phyloP scores from a whole-genome alignment of 495 filamentous ascomycete species.

The Penicillium robsamsonii region DNA sequence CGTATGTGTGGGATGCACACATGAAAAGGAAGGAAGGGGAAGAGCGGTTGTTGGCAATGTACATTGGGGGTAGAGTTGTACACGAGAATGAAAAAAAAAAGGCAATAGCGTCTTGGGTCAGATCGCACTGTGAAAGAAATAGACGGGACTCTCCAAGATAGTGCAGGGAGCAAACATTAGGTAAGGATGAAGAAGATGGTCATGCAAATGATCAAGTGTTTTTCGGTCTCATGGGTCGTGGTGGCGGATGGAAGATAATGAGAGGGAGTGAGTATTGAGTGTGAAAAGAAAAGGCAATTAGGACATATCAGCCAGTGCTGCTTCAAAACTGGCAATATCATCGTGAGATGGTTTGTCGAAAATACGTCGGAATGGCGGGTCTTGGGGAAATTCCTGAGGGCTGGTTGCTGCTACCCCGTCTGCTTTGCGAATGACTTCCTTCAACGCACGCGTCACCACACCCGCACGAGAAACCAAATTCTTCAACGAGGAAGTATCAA shows the following conservation, averaged over 20 bases:
- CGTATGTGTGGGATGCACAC: conserved; percentile 15
- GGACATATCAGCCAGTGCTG: conserved; percentile 32
- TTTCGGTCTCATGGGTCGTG: conserved; percentile 26
- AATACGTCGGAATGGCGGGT: conserved; percentile 47
- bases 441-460: conserved; percentile 67
- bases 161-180: conserved; percentile 4
- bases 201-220: conserved; percentile 18
- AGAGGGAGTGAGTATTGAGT: conserved; percentile 15
- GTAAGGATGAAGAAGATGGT: conserved; percentile 13
- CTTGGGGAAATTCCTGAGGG: conserved; percentile 42
- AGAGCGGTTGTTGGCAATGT: conserved; percentile 17
- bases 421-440: conserved; percentile 74
- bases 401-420: conserved; percentile 68
- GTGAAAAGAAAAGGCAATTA: conserved; percentile 8
- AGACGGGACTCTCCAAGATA: not conserved
- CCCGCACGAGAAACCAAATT: conserved; percentile 84
- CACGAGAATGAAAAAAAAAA: conserved; percentile 10
- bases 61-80: conserved; percentile 28
- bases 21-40: conserved; percentile 8
- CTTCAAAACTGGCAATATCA: conserved; percentile 33
- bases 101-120: conserved; percentile 5
- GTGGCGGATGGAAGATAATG: conserved; percentile 17
- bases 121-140: conserved; percentile 2
- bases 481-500: conserved; percentile 85
- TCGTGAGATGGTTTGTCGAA: conserved; percentile 42